Conservation (phyloP, 345 rosid genomes). For the Aquilaria malaccensis region DNA sequence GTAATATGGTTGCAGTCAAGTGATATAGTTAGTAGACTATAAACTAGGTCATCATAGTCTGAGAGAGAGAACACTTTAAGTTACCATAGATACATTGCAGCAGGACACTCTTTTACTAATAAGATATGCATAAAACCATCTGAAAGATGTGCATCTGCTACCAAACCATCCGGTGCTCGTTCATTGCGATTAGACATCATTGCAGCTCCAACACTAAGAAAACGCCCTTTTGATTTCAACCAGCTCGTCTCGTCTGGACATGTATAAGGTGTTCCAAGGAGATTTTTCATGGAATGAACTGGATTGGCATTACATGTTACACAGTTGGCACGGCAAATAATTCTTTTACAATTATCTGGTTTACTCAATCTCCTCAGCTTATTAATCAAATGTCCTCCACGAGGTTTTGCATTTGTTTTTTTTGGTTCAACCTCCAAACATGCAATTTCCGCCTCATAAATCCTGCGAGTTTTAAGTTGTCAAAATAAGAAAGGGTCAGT, state of each 20-base stretch:
- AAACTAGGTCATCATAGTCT: background rate
- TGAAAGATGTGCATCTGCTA: conserved; percentile 91
- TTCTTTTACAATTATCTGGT: conserved; percentile 46
- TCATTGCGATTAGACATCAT: conserved; percentile 83
- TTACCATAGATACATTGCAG: conserved; percentile 79
- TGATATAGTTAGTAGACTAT: background rate
- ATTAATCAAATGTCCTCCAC: conserved; percentile 21
- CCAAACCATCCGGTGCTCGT: conserved; percentile 93
- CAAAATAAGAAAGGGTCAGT: too few relatives aligned
- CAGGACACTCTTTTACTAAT: conserved; percentile 79
- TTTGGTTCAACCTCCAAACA: conserved; percentile 54
- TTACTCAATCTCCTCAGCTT: conserved; percentile 27
- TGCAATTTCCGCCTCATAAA: conserved; percentile 84
- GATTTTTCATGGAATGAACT: conserved; percentile 14
- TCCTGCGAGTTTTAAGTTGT: conserved; percentile 21
- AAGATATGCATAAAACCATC: conserved; percentile 93
- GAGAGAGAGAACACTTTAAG: conserved; percentile 3
- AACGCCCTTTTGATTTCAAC: conserved; percentile 59
- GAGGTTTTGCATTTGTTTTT: conserved; percentile 20
- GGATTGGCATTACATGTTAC: conserved; percentile 43
- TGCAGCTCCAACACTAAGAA: conserved; percentile 87
- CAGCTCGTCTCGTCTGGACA: conserved; percentile 42
- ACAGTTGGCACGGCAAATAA: conserved; percentile 65
- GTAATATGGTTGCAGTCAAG: background rate
- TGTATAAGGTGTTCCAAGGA: conserved; percentile 22